Conservation (phyloP, 108 stramenopile species). For the Asterionellopsis glacialis region DNA sequence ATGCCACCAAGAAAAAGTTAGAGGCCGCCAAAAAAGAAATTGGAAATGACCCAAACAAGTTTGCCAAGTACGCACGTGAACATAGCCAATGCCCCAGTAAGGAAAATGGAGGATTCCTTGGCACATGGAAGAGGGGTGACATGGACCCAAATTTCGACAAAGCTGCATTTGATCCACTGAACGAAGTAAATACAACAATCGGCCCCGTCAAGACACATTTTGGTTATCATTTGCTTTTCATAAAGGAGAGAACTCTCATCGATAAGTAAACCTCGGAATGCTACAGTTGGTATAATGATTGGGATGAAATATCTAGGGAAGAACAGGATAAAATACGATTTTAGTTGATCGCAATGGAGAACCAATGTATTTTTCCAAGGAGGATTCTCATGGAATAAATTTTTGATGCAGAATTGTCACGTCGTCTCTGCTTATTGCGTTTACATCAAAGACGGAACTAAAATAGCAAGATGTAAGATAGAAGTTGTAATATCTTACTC, state of each 20-base stretch:
- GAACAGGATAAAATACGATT: too few relatives aligned
- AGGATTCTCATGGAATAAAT: too few relatives aligned
- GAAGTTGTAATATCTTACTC: too few relatives aligned
- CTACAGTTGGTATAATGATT: too few relatives aligned
- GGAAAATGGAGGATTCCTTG: slow-evolving; percentile 53
- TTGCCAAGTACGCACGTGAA: slow-evolving; percentile 49
- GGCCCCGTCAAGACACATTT: slow-evolving; percentile 59
- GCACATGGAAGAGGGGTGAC: slow-evolving; percentile 52
- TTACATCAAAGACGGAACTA: too few relatives aligned
- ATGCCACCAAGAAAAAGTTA: slow-evolving; percentile 36
- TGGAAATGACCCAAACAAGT: slow-evolving; percentile 31
- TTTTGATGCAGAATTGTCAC: too few relatives aligned
- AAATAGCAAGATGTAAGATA: too few relatives aligned
- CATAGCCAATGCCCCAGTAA: slow-evolving; percentile 56
- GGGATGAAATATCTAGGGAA: too few relatives aligned
- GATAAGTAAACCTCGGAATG: too few relatives aligned
- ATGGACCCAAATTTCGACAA: slow-evolving; percentile 78
- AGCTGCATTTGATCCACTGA: slow-evolving; percentile 48
- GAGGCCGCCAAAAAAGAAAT: slow-evolving; percentile 41
- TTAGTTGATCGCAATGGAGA: too few relatives aligned
- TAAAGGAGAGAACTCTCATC: slow-evolving; percentile 36
- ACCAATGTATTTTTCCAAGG: too few relatives aligned
- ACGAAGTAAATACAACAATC: slow-evolving; percentile 18
- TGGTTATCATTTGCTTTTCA: slow-evolving; percentile 72
- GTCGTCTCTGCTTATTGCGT: too few relatives aligned